Base-by-base conservation (phyloP, 257 asterid genomes). In the Gentiana straminea region DNA sequence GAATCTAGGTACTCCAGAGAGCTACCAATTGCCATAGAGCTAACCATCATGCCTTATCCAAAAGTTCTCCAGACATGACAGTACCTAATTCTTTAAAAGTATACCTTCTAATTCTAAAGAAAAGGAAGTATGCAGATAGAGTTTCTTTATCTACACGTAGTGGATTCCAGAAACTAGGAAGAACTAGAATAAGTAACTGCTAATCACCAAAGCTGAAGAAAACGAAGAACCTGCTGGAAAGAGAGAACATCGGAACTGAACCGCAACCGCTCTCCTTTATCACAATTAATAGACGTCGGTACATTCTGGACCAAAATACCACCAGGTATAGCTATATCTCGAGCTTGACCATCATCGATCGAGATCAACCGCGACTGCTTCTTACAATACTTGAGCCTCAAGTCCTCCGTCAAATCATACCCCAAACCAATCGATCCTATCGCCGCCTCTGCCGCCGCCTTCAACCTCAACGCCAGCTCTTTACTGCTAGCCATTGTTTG, bases 191-290 rank as follows among this genome's bases (percentile, higher is more conserved):
- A 41, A 41, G 10, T 41, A 24, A 41, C 46, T 41, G 9, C 9
- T 10, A 4, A 10, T 10, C 9, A 49, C 35, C 49, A 37, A 15
- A 38, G 13, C 3, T 2, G 35, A 2, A 32, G 5, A 52, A 52
- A 52, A 57, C 10, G 36, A 33, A 41, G 24, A 70, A 84, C 94
- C 94, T 84, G 84, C 77, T 85, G 94, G 70, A 85, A 85, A 33
- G 88, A 37, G 6, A 82, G 62, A 58, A 80, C 81, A 59, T 85
- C 94, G 46, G 94, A 75, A 66, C 84, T 76, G 70, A 80, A 82
- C 4, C 94, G 83, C 78, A 80, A 67, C 36, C 91, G 94, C 59
- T 85, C 94, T 55, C 94, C 94, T 72, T 85, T 85, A 68, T 78
- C 94, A 52, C 94, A 85, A 50, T 78, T 70, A 32, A 85, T 85